A percentile compares a stretch with the other conserved stretches of the same genome.
phyloP scores from a whole-genome alignment of 2,329 filamentous ascomycete species.

The Fusarium sp. region DNA sequence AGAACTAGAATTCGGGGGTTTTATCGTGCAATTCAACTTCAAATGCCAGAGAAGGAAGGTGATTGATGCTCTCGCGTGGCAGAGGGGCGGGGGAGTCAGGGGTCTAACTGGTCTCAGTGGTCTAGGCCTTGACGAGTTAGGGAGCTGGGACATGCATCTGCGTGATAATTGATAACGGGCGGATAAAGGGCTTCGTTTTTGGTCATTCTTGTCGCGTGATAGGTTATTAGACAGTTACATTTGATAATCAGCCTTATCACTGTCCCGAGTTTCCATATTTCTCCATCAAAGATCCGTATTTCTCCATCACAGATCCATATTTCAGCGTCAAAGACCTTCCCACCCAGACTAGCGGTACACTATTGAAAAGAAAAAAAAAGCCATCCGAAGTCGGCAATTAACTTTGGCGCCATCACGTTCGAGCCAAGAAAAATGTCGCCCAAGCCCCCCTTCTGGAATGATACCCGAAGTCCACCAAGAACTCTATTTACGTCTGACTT shows the following conservation, averaged over 20 bases:
- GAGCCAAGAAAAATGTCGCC: not conserved
- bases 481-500: conserved; percentile 1
- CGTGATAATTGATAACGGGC: not conserved
- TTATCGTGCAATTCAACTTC: not conserved
- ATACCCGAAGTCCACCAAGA: not conserved
- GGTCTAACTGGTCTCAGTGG: conserved; percentile 1
- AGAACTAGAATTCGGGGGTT: not conserved
- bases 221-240: not conserved
- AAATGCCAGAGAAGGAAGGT: conserved; percentile 19
- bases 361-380: conserved; percentile 1
- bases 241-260: not conserved
- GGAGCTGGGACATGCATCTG: not conserved
- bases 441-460: conserved; percentile 20
- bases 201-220: conserved; percentile 6
- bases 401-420: conserved; percentile 12
- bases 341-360: not conserved
- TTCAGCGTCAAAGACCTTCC: not conserved
- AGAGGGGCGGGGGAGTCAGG: not conserved
- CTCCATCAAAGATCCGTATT: not conserved
- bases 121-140: conserved; percentile 7
- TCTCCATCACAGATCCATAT: not conserved
- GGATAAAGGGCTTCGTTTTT: not conserved
- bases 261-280: not conserved
- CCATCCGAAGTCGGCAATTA: not conserved
- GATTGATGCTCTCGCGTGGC: conserved; percentile 16